Base-by-base conservation (phyloP, 2,329 filamentous ascomycete genomes). In the Leptoxyphium fumago region DNA sequence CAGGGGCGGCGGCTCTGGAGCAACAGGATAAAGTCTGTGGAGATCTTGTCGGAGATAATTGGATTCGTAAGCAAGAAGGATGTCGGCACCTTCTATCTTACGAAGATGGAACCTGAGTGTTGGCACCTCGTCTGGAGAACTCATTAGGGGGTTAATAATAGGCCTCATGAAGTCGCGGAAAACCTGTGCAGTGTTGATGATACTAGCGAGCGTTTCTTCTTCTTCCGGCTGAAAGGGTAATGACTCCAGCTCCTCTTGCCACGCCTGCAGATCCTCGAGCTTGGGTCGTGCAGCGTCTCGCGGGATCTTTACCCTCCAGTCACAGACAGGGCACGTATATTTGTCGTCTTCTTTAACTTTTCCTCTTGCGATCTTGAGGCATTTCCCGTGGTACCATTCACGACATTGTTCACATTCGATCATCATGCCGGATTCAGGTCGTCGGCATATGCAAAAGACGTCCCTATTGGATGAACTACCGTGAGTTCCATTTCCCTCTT, bases 341-440 rank as follows among this genome's bases (percentile, higher is more conserved):
- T 94, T 94, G 59, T 96, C 91, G 50, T 94, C 89, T 59, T 96
- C 91, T 65, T 96, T 96, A 55, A 98, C 85, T 60, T 96, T 98
- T 43, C 91, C 91, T 41, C 91, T 78, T 2, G 91, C 91, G 57
- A 98, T 95, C 68, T 98, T 98, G 32, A 98, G 72, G 56, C 91
- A 98, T 63, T 95, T 96, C 47, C 91, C 89, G 57, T 98, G 91
- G 59, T 98, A 98, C 91, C 91, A 98, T 68, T 98, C 91, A 57
- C 95, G 89, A 64, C 91, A 98, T 34, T 95, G 72, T 61, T 96
- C 91, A 61, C 91, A 98, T 64, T 98, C 91, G 55, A 98, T 96
- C 91, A 98, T 98, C 82, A 96, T 93, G 42, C 91, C 91, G 32
- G 89, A 87, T 64, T 98, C 91, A 6, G 86, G 77, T 50, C 81